Percentiles rank a stretch among this genome's conserved stretches.
Conservation (phyloP, 2,329 filamentous ascomycete species). For the Periconia digitata region DNA sequence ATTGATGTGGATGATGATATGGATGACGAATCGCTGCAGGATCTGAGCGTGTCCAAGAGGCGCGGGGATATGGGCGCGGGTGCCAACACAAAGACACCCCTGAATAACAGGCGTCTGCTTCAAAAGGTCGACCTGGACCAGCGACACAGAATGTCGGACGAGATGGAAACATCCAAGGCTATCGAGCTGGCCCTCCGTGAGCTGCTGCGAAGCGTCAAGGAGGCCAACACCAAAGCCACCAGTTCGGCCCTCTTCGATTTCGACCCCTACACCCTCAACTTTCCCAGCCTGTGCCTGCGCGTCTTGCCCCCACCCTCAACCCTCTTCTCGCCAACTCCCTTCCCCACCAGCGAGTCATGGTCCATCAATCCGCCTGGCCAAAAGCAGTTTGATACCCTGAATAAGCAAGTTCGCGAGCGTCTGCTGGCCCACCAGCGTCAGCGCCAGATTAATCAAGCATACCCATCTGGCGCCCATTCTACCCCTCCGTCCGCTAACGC, state of each 20-base stretch:
- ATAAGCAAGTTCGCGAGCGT: conserved; percentile 65
- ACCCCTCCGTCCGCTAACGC: conserved; percentile 30
- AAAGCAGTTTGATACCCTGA: conserved; percentile 73
- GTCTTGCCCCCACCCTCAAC: conserved; percentile 80
- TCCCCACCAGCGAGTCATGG: conserved; percentile 78
- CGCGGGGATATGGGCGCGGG: conserved; percentile 63
- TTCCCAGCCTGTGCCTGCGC: conserved; percentile 80
- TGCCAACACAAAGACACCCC: conserved; percentile 58
- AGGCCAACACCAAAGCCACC: conserved; percentile 63
- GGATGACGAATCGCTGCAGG: conserved; percentile 10
- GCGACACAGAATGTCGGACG: conserved; percentile 66
- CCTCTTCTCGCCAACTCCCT: conserved; percentile 77
- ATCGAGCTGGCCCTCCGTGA: conserved; percentile 84
- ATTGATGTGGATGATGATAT: conserved; percentile 26
- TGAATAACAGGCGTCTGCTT: conserved; percentile 38
- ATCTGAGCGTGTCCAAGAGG: conserved; percentile 36
- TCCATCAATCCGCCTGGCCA: conserved; percentile 74
- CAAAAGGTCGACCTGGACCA: conserved; percentile 64
- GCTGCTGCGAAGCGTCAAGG: conserved; percentile 76
- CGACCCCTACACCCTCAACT: conserved; percentile 81
- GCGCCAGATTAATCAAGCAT: conserved; percentile 38
- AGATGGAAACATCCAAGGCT: conserved; percentile 76
- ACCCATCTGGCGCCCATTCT: conserved; percentile 28
- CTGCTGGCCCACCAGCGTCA: conserved; percentile 51
- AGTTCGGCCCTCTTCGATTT: conserved; percentile 67